These are phyloP conservation scores for Diaporthe sp. DNA, from an alignment of 2,329 filamentous ascomycete species.

Conservation along the genomic window DNA sequence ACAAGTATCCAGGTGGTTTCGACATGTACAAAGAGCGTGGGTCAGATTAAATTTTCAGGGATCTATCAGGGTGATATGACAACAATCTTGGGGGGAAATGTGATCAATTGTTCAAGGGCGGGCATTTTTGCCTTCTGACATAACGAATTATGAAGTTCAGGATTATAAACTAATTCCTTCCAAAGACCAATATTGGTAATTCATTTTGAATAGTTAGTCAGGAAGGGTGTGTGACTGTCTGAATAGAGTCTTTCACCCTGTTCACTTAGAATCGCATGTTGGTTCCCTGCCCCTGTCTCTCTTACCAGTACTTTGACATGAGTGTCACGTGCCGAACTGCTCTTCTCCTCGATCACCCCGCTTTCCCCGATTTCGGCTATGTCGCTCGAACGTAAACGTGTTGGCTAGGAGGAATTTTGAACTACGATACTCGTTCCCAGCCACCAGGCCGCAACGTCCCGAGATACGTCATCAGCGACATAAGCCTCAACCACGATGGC, in stretches of 20 bases:
- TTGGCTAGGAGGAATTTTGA: too few relatives aligned
- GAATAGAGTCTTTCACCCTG: too few relatives aligned
- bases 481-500: slow-evolving; percentile 36
- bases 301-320: not conserved
- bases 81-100: too few relatives aligned
- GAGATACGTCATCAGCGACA: not conserved
- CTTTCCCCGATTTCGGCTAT: not conserved
- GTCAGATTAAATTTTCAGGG: not conserved
- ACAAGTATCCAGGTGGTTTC: not conserved
- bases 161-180: not conserved
- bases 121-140: not conserved
- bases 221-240: too few relatives aligned
- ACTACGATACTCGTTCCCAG: not conserved
- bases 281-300: not conserved
- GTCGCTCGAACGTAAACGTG: too few relatives aligned
- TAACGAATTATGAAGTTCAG: not conserved
- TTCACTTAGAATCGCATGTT: not conserved
- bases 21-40: not conserved
- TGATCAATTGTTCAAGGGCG: too few relatives aligned
- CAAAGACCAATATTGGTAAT: not conserved
- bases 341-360: not conserved
- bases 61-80: not conserved
- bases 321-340: not conserved
- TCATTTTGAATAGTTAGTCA: not conserved
- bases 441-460: not conserved